These are phyloP conservation scores for Copromyces sp. DNA, from an alignment of 495 filamentous ascomycete genomes.

Conservation along the genomic window DNA sequence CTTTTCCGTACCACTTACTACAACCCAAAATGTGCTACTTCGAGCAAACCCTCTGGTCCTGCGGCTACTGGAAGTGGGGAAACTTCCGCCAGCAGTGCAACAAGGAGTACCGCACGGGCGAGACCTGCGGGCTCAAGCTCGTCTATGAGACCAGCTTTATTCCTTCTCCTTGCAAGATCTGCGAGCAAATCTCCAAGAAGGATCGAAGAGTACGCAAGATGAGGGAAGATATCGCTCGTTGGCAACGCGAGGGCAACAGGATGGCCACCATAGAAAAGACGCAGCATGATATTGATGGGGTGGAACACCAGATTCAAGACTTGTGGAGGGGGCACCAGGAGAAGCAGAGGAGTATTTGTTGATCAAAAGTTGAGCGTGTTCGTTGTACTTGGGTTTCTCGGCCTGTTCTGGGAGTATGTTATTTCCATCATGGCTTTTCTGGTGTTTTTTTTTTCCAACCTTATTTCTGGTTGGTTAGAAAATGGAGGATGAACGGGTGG, in stretches of 20 bases:
- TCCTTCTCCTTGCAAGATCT: slow-evolving; percentile 62
- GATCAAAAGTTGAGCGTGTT: not conserved
- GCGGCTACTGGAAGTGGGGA: slow-evolving; percentile 94
- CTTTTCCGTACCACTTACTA: not conserved
- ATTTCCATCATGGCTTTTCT: not conserved
- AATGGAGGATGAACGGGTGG: not conserved
- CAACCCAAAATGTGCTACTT: slow-evolving; percentile 50
- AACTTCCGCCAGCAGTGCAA: slow-evolving; percentile 90
- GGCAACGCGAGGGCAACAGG: slow-evolving; percentile 64
- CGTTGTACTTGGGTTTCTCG: not conserved
- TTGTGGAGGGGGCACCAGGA: slow-evolving; percentile 40
- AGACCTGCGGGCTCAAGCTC: slow-evolving; percentile 95
- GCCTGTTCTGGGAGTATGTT: not conserved
- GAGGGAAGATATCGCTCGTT: slow-evolving; percentile 66
- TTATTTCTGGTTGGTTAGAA: not conserved
- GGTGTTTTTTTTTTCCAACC: not conserved
- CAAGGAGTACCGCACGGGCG: slow-evolving; percentile 92
- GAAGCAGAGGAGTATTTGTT: slow-evolving; percentile 16
- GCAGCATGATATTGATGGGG: slow-evolving; percentile 52
- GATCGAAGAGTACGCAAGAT: slow-evolving; percentile 64
- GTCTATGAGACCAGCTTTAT: slow-evolving; percentile 58
- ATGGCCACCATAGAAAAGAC: slow-evolving; percentile 75
- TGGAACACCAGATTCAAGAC: slow-evolving; percentile 52
- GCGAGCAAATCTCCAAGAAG: slow-evolving; percentile 89
- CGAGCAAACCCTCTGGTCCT: slow-evolving; percentile 52